Conservation (phyloP, 2,329 filamentous ascomycete genomes). For the Metarhizium rileyi region DNA sequence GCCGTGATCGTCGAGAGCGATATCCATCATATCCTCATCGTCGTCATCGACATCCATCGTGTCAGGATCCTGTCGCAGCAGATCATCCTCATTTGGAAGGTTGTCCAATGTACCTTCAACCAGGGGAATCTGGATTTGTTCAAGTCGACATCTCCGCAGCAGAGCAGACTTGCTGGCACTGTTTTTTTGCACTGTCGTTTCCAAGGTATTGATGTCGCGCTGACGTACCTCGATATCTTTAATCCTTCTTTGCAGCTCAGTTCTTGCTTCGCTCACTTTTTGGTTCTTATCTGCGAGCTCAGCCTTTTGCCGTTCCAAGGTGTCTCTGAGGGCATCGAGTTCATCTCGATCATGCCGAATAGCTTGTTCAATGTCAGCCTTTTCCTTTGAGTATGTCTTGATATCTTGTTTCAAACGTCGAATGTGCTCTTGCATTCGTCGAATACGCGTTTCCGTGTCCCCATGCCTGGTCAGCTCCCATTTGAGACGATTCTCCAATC, state of each 20-base stretch:
- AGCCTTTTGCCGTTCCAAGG: conserved; percentile 57
- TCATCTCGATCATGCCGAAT: conserved; percentile 67
- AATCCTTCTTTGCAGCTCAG: conserved; percentile 72
- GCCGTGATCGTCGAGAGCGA: conserved; percentile 76
- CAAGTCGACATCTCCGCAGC: conserved; percentile 81
- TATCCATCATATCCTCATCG: conserved; percentile 48
- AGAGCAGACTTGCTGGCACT: conserved; percentile 75
- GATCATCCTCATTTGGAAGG: conserved; percentile 76
- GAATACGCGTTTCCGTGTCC: conserved; percentile 59
- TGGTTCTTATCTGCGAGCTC: conserved; percentile 61
- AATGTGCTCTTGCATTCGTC: conserved; percentile 55
- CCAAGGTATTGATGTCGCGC: conserved; percentile 68
- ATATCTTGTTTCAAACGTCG: conserved; percentile 61
- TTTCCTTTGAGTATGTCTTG: conserved; percentile 59
- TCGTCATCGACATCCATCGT: conserved; percentile 84
- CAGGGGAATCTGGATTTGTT: conserved; percentile 83
- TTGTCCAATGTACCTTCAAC: conserved; percentile 67
- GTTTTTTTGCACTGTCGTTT: conserved; percentile 78
- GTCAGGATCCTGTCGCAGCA: conserved; percentile 69
- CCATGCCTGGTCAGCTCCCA: conserved; percentile 45
- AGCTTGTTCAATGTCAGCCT: conserved; percentile 62
- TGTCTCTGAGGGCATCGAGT: conserved; percentile 64
- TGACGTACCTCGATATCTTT: conserved; percentile 68
- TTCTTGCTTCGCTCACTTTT: conserved; percentile 66
- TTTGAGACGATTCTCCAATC: conserved; percentile 51